Evolutionary conservation across 768 basidiomycete species (phyloP), one percentile per base, ranked within the genome.

Genomic region (Leccinum broughii): DNA sequence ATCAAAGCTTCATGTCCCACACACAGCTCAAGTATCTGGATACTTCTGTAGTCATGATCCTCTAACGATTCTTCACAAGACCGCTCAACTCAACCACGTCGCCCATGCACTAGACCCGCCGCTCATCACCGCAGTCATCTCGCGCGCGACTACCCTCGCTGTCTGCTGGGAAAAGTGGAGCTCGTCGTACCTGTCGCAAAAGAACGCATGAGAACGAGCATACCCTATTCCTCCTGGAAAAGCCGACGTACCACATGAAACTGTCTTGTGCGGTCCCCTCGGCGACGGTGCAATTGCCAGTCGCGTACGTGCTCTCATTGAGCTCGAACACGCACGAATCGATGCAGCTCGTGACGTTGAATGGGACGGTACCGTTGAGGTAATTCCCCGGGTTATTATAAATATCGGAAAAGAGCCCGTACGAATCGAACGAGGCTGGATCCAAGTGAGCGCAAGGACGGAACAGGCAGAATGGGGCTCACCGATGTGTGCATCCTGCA

Each of bases 131-230:
- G 77, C 61, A 0, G 82, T 74, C 17, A 86, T 81, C 62, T 85
- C 79, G 51, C 77, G 73, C 0, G 83, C 85, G 2, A 86, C 76
- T 35, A 82, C 76, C 10, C 85, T 72, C 57, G 83, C 80, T 1
- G 81, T 77, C 64, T 87, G 85, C 64, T 85, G 83, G 4, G 83
- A 84, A 6, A 83, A 83, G 64, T 86, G 85, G 17, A 87, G 73
- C 61, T 86, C 85, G 62, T 87, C 84, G 60, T 64, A 68, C 57
- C 62, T 65, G 24, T 8, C 11, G 5, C n/a, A 13, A 15, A 13
- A 3, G 11, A 6, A 20, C 20, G n/a, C n/a, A 28, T 28, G n/a
- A 34, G 51, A 26, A 30, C 17, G 10, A 30, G 28, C 28, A 17
- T 17, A 10, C 28, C 48, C 14, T 4, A 6, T 2, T 13, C 14